Conservation (phyloP, 2,329 filamentous ascomycete genomes). For the Plenodomus tracheiphilus region DNA sequence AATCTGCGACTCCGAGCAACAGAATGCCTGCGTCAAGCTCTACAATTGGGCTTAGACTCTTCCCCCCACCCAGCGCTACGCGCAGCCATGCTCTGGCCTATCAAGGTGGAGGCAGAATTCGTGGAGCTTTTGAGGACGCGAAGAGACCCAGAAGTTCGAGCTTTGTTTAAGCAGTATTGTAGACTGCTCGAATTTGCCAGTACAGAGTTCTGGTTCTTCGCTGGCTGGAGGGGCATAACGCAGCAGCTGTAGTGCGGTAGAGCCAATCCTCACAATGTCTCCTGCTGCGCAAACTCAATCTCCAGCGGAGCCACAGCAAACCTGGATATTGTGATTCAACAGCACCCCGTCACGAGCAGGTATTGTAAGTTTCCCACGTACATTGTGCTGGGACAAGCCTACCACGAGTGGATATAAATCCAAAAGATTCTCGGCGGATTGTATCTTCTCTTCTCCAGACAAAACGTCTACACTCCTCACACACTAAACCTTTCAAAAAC, state of each 20-base stretch:
- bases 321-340: too few species aligned
- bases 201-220: conserved; percentile 29
- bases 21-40: conserved; percentile 16
- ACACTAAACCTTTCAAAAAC: neutral
- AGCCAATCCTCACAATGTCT: neutral
- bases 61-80: conserved; percentile 24
- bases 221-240: conserved; percentile 25
- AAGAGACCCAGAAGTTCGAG: conserved; percentile 12
- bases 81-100: conserved; percentile 28
- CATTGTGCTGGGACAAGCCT: too few species aligned
- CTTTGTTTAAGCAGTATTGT: conserved; percentile 24
- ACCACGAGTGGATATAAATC: too few species aligned
- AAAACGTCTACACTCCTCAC: too few species aligned
- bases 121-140: conserved; percentile 18
- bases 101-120: conserved; percentile 19
- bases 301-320: too few species aligned
- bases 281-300: too few species aligned
- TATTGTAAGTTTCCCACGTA: too few species aligned
- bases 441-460: too few species aligned
- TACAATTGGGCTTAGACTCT: conserved; percentile 24
- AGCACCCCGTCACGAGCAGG: too few species aligned
- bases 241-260: conserved; percentile 8
- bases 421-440: too few species aligned
- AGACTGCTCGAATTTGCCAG: conserved; percentile 24
- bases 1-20: conserved; percentile 10